Percentiles rank a stretch among this genome's conserved stretches.
These are phyloP conservation scores for Ganoderma sp. DNA, from an alignment of 1,284 basidiomycete species.

Conservation along the genomic window DNA sequence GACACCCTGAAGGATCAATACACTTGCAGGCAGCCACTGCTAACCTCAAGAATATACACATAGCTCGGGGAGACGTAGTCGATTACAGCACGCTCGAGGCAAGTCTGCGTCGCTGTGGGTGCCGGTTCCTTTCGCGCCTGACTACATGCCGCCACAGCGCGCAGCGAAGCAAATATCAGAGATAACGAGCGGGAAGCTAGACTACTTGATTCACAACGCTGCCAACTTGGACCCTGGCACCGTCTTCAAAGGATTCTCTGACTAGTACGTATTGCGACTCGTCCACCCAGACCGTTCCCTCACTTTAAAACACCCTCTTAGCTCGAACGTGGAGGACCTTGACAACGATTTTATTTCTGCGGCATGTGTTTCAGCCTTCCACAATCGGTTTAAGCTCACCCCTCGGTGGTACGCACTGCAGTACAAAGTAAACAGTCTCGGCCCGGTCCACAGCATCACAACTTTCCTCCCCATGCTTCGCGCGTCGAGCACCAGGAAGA, in stretches of 20 bases:
- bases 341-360: conserved; percentile 33
- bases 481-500: conserved; percentile 44
- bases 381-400: not conserved
- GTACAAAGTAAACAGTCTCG: conserved; percentile 47
- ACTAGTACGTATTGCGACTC: conserved; percentile 17
- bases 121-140: not conserved
- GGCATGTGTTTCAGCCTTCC: not conserved
- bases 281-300: not conserved
- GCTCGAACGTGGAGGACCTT: conserved; percentile 27
- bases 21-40: conserved; percentile 31
- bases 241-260: conserved; percentile 13
- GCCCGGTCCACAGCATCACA: conserved; percentile 46
- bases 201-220: conserved; percentile 25
- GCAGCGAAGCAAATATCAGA: conserved; percentile 12
- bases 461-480: conserved; percentile 47
- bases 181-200: conserved; percentile 19
- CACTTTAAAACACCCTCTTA: not conserved
- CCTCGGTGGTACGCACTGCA: not conserved
- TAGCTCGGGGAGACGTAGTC: conserved; percentile 37
- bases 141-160: not conserved
- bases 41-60: conserved; percentile 34
- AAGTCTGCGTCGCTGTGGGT: not conserved
- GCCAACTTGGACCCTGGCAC: conserved; percentile 2
- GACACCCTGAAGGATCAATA: conserved; percentile 28
- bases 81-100: conserved; percentile 34